A percentile compares a stretch with the other conserved stretches of the same genome.
Conservation (phyloP, 2,329 filamentous ascomycete genomes). For the Nemania diffusa region DNA sequence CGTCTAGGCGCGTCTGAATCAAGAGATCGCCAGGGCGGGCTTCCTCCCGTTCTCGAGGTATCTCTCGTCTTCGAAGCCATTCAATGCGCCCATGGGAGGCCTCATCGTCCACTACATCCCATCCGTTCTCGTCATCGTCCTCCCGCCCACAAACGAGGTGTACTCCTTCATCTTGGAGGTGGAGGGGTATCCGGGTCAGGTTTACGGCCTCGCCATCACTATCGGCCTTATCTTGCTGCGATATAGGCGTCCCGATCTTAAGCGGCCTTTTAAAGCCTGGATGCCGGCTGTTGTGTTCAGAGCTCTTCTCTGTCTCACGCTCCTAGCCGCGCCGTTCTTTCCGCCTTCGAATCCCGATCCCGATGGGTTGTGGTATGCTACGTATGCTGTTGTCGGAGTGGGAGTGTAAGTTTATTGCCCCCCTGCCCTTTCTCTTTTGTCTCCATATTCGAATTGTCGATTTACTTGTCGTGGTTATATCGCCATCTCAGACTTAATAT, state of each 20-base stretch:
- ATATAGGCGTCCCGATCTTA: conserved; percentile 66
- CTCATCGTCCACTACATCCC: conserved; percentile 76
- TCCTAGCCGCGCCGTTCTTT: conserved; percentile 71
- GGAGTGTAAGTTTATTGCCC: conserved; percentile 59
- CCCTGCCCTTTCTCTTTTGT: background rate
- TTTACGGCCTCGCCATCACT: conserved; percentile 67
- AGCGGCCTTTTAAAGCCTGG: conserved; percentile 74
- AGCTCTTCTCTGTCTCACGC: conserved; percentile 61
- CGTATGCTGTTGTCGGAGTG: conserved; percentile 64
- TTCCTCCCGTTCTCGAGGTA: conserved; percentile 72
- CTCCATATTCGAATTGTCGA: too few relatives aligned
- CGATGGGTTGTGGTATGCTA: conserved; percentile 63
- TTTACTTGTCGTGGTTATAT: background rate
- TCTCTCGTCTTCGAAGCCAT: conserved; percentile 73
- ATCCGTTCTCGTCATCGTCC: conserved; percentile 71
- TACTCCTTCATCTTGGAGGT: conserved; percentile 80
- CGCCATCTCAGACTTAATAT: background rate
- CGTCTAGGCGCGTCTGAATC: conserved; percentile 71
- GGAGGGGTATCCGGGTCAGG: conserved; percentile 73
- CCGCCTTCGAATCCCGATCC: conserved; percentile 61
- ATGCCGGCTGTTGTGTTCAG: conserved; percentile 66
- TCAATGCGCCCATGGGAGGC: conserved; percentile 73
- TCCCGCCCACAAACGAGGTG: conserved; percentile 72
- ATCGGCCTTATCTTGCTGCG: conserved; percentile 70
- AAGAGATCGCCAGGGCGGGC: conserved; percentile 77